These are phyloP conservation scores for Scleroderma citrinum DNA, from an alignment of 768 basidiomycete genomes.

Conservation along the genomic window DNA sequence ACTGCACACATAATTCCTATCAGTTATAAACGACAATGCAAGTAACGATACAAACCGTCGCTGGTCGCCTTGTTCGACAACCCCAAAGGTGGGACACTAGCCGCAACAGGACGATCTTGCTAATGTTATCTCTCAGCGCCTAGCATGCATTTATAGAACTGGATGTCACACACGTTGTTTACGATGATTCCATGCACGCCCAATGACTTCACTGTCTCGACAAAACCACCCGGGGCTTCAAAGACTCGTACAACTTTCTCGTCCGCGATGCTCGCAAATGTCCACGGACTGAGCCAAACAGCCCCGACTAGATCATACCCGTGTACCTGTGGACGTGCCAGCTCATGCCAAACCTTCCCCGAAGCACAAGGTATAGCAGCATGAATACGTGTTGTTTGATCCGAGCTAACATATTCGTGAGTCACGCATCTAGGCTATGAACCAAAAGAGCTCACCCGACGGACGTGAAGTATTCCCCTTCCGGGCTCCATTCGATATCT, in stretches of 20 bases:
- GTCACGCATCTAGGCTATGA: background rate
- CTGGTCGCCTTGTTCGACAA: slow-evolving; percentile 89
- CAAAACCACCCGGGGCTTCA: slow-evolving; percentile 81
- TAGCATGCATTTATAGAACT: background rate
- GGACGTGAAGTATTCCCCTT: slow-evolving; percentile 81
- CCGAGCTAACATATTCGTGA: slow-evolving; percentile 45
- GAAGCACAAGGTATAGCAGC: slow-evolving; percentile 39
- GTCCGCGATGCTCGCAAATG: slow-evolving; percentile 88
- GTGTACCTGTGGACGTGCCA: slow-evolving; percentile 91
- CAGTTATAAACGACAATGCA: background rate
- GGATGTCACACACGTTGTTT: slow-evolving; percentile 39
- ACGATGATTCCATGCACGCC: slow-evolving; percentile 42
- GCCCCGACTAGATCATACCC: slow-evolving; percentile 89
- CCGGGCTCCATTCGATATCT: slow-evolving; percentile 81
- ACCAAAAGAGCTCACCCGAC: slow-evolving; percentile 51
- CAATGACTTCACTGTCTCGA: slow-evolving; percentile 52
- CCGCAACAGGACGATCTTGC: slow-evolving; percentile 64
- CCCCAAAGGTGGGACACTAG: slow-evolving; percentile 89
- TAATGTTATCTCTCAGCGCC: slow-evolving; percentile 19
- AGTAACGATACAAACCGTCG: slow-evolving; percentile 41
- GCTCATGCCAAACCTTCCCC: slow-evolving; percentile 66
- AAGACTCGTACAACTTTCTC: slow-evolving; percentile 95
- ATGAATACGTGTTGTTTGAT: slow-evolving; percentile 91
- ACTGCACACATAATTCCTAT: slow-evolving; percentile 4
- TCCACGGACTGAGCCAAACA: slow-evolving; percentile 66